Evolutionary conservation across 139 green algal genomes (phyloP), one percentile per base, ranked within the genome.

Genomic region (Chlamydomonas sphaeroides): DNA sequence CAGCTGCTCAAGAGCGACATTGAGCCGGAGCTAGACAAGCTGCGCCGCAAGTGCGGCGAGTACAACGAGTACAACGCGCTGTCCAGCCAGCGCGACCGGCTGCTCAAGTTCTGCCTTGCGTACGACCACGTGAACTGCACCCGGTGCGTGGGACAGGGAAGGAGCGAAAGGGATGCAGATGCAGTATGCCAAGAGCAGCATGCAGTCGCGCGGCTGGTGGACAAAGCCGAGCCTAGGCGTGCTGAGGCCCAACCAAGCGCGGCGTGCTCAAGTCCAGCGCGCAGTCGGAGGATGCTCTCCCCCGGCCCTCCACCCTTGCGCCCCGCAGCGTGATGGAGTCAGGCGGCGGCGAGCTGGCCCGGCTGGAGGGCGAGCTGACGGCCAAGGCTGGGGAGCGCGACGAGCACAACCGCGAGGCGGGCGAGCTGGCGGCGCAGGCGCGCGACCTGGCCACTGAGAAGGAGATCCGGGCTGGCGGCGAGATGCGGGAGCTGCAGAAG

Each of bases 1-100:
- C 90, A 96, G 94, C 88, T 98, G 63, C 88, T 98, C 45, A 68
- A 91, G 7, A 88, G 95, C n/a, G 94, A 99, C 70, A 96, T 99
- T 63, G 72, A 95, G 88, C 97, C 97, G 0, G 91, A 92, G 11
- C 83, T 99, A 65, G 88, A 96, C 84, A 93, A 93, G 75, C 89
- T 99, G 75, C 88, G 94, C 65, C 88, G 90, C 65, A 92, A 98
- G 86, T 93, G 94, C 68, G 88, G 83, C 36, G 68, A 95, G 82
- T 98, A 98, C 90, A 93, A 96, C 80, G 90, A 98, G 86, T 96
- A 91, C 87, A 90, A 92, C 66, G 81, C 88, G 26, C 79, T 88
- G 38, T 42, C 41, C 28, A 78, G 61, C 1, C 41, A 78, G 56
- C 49, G 78, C 26, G 91, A 95, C 63, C 85, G 87, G 51, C 90